Evolutionary conservation across 768 basidiomycete genomes (phyloP).

Genomic region (Heimioporus sp.): DNA sequence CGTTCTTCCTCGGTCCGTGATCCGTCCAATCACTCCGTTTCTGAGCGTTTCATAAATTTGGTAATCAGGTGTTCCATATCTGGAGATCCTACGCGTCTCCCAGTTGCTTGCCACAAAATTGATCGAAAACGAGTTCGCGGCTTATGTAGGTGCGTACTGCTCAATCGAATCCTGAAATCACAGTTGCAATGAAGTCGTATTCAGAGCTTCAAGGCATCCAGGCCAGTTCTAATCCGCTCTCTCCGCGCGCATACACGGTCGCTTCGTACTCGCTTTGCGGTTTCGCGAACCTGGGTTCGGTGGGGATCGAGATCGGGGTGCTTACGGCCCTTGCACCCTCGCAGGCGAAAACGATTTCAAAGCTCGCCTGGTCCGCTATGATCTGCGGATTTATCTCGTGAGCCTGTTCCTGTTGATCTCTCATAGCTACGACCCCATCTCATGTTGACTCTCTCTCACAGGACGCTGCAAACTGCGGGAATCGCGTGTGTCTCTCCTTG

Average conservation of each 20-base stretch:
- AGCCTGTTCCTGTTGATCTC: neutral
- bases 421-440: neutral
- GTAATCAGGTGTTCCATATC: conserved; percentile 59
- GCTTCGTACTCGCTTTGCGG: conserved; percentile 88
- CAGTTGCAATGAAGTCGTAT: neutral
- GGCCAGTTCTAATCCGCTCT: conserved; percentile 50
- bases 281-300: conserved; percentile 82
- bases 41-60: conserved; percentile 2
- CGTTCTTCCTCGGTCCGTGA: conserved; percentile 61
- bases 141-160: conserved; percentile 47
- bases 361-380: conserved; percentile 66
- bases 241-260: conserved; percentile 75
- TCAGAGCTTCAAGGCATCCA: conserved; percentile 46
- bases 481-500: conserved; percentile 46
- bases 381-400: conserved; percentile 64
- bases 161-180: neutral
- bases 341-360: conserved; percentile 67
- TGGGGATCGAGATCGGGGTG: conserved; percentile 86
- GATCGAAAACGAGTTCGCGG: conserved; percentile 84
- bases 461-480: conserved; percentile 55
- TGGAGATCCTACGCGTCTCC: conserved; percentile 80
- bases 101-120: conserved; percentile 85
- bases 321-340: conserved; percentile 67
- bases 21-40: neutral
- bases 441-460: conserved; percentile 6